Evolutionary conservation across 192 early-diverging fungal species (phyloP).

Genomic region (Nowakowskiella sp.): DNA sequence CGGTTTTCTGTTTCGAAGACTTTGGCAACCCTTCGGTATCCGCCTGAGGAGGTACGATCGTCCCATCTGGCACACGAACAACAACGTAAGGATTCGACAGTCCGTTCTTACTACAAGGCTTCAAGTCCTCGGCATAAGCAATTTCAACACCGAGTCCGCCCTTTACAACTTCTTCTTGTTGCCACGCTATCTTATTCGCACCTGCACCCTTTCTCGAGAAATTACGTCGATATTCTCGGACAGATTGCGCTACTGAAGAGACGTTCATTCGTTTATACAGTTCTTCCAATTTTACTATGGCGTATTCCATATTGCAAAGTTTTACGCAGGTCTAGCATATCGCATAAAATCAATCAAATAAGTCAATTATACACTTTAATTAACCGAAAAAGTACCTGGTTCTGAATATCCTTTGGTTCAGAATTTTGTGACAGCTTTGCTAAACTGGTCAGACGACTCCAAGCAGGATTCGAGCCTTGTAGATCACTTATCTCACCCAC

Average conservation of each 20-base stretch:
- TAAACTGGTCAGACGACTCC: slow-evolving; percentile 9
- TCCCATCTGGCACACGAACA: slow-evolving; percentile 49
- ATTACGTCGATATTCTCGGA: slow-evolving; percentile 37
- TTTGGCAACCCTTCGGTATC: slow-evolving; percentile 12
- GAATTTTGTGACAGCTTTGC: slow-evolving; percentile 11
- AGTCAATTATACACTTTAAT: slow-evolving; percentile 2
- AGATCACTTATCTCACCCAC: slow-evolving; percentile 29
- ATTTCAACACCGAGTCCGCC: slow-evolving; percentile 40
- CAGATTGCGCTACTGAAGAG: slow-evolving; percentile 19
- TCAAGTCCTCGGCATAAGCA: slow-evolving; percentile 48
- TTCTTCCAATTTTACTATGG: slow-evolving; percentile 42
- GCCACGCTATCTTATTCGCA: slow-evolving; percentile 3
- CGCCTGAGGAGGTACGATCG: slow-evolving; percentile 26
- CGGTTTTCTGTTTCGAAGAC: no score
- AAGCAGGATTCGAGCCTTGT: slow-evolving; percentile 3
- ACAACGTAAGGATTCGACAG: slow-evolving; percentile 43
- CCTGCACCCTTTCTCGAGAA: slow-evolving; percentile 17
- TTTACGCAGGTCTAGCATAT: slow-evolving; percentile 42
- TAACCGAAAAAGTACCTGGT: slow-evolving; percentile 25
- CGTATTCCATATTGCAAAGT: slow-evolving; percentile 50
- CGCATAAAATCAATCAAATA: background rate
- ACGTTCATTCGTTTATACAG: slow-evolving; percentile 50
- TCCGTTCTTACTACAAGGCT: slow-evolving; percentile 46
- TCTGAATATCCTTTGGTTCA: slow-evolving; percentile 38
- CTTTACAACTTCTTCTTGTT: slow-evolving; percentile 18